Evolutionary conservation across 768 basidiomycete genomes (phyloP).

Genomic region (Trametes punicea): DNA sequence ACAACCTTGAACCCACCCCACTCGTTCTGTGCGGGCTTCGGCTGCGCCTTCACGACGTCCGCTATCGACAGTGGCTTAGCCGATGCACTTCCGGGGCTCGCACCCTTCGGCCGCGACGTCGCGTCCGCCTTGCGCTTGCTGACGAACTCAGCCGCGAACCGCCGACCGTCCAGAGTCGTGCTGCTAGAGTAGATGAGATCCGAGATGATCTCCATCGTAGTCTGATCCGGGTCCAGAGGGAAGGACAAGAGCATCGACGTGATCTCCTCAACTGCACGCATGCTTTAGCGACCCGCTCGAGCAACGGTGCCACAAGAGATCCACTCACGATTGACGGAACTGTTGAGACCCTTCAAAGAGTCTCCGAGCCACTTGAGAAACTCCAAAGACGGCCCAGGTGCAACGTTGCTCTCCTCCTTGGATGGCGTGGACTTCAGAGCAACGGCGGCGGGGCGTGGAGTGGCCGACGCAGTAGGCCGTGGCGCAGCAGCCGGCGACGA

Average conservation of each 20-base stretch:
- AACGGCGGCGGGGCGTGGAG: constrained; percentile 34
- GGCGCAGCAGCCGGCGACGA: constrained; percentile 26
- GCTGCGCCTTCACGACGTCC: constrained; percentile 87
- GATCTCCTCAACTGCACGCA: constrained; percentile 82
- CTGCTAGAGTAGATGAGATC: constrained; percentile 94
- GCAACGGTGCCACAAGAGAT: constrained; percentile 19
- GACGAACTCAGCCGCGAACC: constrained; percentile 92
- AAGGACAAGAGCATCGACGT: constrained; percentile 93
- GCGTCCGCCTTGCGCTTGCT: constrained; percentile 84
- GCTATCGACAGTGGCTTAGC: constrained; percentile 71
- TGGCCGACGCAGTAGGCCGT: constrained; percentile 32
- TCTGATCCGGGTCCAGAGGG: constrained; percentile 82
- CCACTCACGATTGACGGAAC: constrained; percentile 60
- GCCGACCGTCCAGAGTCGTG: constrained; percentile 89
- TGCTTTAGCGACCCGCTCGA: not conserved
- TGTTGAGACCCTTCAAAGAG: constrained; percentile 75
- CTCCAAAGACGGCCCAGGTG: constrained; percentile 71
- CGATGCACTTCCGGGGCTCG: constrained; percentile 29
- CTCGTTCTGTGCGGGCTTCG: constrained; percentile 63
- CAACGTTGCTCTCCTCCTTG: constrained; percentile 59
- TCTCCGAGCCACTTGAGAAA: constrained; percentile 91
- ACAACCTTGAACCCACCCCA: constrained; percentile 93
- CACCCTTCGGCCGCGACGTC: constrained; percentile 46
- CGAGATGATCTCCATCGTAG: constrained; percentile 87
- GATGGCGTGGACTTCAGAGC: constrained; percentile 27